Evolutionary conservation across 345 rosid genomes (phyloP).

Genomic region (Populus simonii): DNA sequence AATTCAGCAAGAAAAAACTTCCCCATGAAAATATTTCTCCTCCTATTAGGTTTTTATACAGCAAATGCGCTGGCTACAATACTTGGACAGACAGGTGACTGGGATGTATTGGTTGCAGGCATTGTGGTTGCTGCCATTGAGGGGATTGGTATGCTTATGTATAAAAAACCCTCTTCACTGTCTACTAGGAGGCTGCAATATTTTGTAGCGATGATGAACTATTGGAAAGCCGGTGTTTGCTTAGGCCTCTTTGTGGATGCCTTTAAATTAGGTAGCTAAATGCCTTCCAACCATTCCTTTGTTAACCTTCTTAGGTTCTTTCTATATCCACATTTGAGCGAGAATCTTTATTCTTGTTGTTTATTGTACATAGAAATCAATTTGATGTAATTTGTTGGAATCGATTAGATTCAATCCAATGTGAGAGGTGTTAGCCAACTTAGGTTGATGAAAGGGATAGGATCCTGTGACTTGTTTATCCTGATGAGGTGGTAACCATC

Average conservation of each 20-base stretch:
- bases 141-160: constrained; percentile 92
- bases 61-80: constrained; percentile 97
- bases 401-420: background rate
- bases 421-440: background rate
- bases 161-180: constrained; percentile 52
- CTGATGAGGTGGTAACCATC: background rate
- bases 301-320: background rate
- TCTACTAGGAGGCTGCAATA: constrained; percentile 57
- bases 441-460: background rate
- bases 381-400: background rate
- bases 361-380: background rate
- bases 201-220: constrained; percentile 76
- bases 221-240: constrained; percentile 96
- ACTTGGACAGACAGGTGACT: constrained; percentile 97
- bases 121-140: constrained; percentile 92
- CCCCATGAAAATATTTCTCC: constrained; percentile 84
- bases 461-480: background rate
- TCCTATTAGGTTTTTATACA: constrained; percentile 87
- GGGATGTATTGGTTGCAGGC: constrained; percentile 96
- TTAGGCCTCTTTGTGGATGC: constrained; percentile 99
- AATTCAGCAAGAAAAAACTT: constrained; percentile 80
- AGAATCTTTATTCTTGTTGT: background rate
- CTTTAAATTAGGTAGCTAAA: constrained; percentile 81
- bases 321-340: background rate
- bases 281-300: background rate